A percentile compares a stretch with the other conserved stretches of the same genome.
These are phyloP conservation scores for Zalerion maritima DNA, from an alignment of 495 filamentous ascomycete species.

Conservation along the genomic window DNA sequence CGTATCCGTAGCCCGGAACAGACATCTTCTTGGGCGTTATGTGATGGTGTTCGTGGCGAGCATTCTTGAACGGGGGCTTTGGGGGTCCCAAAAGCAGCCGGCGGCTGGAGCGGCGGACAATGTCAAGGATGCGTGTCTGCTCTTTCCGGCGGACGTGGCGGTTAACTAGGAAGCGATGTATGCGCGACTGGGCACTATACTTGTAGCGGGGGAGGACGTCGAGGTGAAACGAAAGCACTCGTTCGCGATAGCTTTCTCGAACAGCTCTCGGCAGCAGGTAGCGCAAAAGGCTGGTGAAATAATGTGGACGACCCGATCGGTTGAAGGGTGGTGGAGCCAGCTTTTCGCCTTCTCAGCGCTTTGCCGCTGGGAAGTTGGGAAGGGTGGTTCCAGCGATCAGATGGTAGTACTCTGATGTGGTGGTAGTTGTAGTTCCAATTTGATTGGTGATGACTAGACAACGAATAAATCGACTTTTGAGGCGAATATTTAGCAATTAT, in stretches of 20 bases:
- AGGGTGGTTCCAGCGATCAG: too few species aligned
- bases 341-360: too few species aligned
- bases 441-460: too few species aligned
- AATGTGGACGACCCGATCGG: too few species aligned
- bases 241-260: conserved; percentile 43
- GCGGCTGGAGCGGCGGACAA: conserved; percentile 31
- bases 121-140: conserved; percentile 34
- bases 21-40: conserved; percentile 12
- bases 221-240: conserved; percentile 52
- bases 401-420: too few species aligned
- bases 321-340: too few species aligned
- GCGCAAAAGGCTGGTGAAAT: conserved; percentile 34
- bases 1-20: conserved; percentile 14
- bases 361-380: too few species aligned
- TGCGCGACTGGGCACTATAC: conserved; percentile 52
- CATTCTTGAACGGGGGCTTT: conserved; percentile 2
- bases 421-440: too few species aligned
- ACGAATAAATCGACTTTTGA: too few species aligned
- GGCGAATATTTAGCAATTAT: too few species aligned
- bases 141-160: conserved; percentile 40
- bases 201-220: conserved; percentile 58
- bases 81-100: conserved; percentile 21
- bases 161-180: conserved; percentile 58
- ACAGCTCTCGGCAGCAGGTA: conserved; percentile 40
- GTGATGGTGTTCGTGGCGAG: conserved; percentile 9